A percentile compares a stretch with the other conserved stretches of the same genome.
Conservation (phyloP, 2,329 filamentous ascomycete species). For the Cladosporium sp. region DNA sequence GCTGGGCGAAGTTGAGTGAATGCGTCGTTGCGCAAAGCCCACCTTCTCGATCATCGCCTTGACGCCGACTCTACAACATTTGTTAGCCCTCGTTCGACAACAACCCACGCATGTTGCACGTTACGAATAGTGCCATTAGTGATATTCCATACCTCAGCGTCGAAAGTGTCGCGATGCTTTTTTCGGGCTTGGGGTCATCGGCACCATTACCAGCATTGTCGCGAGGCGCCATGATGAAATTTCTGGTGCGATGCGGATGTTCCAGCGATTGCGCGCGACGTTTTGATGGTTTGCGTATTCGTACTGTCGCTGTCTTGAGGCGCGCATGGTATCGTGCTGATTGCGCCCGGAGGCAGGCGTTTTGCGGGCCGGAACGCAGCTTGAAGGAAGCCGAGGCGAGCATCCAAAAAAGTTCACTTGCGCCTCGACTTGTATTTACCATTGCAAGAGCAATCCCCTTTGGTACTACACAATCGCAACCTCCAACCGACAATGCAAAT, state of each 20-base stretch:
- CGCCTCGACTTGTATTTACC: not conserved
- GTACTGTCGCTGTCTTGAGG: slow-evolving; percentile 12
- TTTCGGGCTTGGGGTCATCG: slow-evolving; percentile 55
- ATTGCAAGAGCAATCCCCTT: too few species aligned
- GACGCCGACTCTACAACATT: slow-evolving; percentile 54
- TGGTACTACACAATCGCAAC: not conserved
- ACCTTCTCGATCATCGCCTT: slow-evolving; percentile 69
- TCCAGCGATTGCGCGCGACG: too few species aligned
- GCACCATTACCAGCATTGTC: slow-evolving; percentile 31
- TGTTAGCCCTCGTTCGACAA: slow-evolving; percentile 17
- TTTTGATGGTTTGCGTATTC: slow-evolving; percentile 5
- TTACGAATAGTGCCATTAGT: slow-evolving; percentile 5
- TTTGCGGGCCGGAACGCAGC: not conserved
- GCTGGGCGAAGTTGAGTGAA: not conserved
- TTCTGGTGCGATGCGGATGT: too few species aligned
- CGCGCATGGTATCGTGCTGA: slow-evolving; percentile 1
- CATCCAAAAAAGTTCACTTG: slow-evolving; percentile 4
- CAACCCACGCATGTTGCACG: not conserved
- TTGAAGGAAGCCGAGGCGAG: not conserved
- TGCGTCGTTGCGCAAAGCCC: slow-evolving; percentile 27
- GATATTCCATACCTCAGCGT: slow-evolving; percentile 64
- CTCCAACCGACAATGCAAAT: not conserved
- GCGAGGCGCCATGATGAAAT: slow-evolving; percentile 48
- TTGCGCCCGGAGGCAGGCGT: slow-evolving; percentile 12
- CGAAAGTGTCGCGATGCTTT: slow-evolving; percentile 77